Evolutionary conservation across 192 early-diverging fungal genomes (phyloP).

Genomic region (Backusella psychrophila): DNA sequence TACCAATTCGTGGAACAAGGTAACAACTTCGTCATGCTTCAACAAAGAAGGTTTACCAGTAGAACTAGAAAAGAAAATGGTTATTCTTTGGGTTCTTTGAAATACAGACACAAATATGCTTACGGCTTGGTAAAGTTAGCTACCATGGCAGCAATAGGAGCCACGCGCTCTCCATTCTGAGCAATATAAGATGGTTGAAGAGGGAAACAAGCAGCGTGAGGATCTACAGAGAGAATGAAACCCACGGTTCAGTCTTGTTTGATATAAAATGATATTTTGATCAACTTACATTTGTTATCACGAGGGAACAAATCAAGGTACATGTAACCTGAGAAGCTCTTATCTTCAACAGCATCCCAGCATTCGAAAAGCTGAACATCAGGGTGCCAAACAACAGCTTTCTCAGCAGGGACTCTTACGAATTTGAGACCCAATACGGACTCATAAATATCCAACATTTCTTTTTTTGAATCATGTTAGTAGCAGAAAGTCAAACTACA

Average conservation of each 20-base stretch:
- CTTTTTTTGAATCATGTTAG: constrained; percentile 30
- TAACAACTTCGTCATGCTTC: constrained; percentile 78
- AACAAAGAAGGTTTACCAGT: constrained; percentile 67
- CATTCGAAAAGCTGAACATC: constrained; percentile 80
- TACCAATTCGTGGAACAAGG: constrained; percentile 87
- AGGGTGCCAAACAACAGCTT: constrained; percentile 68
- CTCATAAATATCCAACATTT: constrained; percentile 75
- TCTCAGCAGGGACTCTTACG: constrained; percentile 52
- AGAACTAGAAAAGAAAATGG: constrained; percentile 38
- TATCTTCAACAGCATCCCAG: constrained; percentile 61
- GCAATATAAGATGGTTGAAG: constrained; percentile 63
- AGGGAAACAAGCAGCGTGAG: constrained; percentile 81
- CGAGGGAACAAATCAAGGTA: constrained; percentile 77
- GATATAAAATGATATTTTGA: not conserved
- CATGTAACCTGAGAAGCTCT: constrained; percentile 66
- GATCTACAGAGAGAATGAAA: constrained; percentile 15
- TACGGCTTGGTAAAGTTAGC: constrained; percentile 66
- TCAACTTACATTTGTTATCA: constrained; percentile 60
- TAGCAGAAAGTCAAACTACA: not conserved
- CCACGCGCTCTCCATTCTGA: constrained; percentile 52
- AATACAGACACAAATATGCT: constrained; percentile 28
- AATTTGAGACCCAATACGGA: constrained; percentile 69
- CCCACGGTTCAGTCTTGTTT: not conserved
- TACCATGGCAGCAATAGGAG: constrained; percentile 73
- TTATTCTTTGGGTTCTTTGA: not conserved